Evolutionary conservation across 192 early-diverging fungal species (phyloP), one percentile per base, ranked within the genome.

Genomic region (Coemansia sp.): DNA sequence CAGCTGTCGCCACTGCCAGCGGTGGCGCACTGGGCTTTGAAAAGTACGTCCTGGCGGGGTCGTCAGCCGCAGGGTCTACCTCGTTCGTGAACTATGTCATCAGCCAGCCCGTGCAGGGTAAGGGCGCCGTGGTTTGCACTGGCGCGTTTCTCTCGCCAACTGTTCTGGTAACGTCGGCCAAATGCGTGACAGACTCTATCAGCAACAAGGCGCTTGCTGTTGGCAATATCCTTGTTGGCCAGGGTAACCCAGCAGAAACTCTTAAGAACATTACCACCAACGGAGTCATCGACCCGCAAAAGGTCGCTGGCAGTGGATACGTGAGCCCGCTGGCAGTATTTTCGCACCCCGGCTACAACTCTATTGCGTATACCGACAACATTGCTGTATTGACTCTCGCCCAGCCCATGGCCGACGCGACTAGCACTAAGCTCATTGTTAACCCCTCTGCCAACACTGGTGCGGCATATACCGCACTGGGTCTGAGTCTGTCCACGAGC

Each of bases 261-360:
- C 31, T 83, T 52, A 24, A 20, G 6, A 68, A 64, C 55, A 67
- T 46, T 31, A 41, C n/a, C 40, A 49, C 72, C 18, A 65, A 62
- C 33, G 62, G 49, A 24, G 58, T 22, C 31, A 47, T 72, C 31
- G 47, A 70, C 39, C 57, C 74, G 29, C 38, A 50, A 29, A 46
- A 75, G 64, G 67, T 67, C 0, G 57, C 57, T 1, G 66, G 46
- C 13, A 66, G 27, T 29, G 75, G 75, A 34, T 83, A 83, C 57
- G 66, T 52, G 29, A 65, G 29, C n/a, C 69, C 76, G 11, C 29
- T 66, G 63, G 38, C 72, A n/a, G 62, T 83, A 22, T 53, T 62
- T 1, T 63, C 74, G 29, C 81, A 83, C 13, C 81, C 81, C 3
- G 81, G 81, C 12, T 83, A 75, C 66, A 75, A 78, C 70, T 83